Percentiles rank a stretch among this genome's conserved stretches.
phyloP scores from a whole-genome alignment of 768 basidiomycete genomes.

The Chalciporus sphaerocephalus region DNA sequence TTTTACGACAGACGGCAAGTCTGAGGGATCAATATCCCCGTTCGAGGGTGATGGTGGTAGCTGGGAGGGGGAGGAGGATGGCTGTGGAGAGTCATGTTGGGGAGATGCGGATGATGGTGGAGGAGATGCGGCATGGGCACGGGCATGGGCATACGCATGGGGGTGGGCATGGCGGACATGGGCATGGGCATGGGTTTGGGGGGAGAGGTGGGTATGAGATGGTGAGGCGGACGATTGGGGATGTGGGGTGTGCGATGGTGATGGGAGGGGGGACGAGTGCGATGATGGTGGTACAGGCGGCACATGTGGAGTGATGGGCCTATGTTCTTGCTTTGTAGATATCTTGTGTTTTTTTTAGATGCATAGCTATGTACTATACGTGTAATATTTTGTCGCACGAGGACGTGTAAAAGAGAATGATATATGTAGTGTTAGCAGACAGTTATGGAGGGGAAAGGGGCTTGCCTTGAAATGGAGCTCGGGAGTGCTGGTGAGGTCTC shows the following conservation, averaged over 20 bases:
- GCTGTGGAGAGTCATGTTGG: slow-evolving; percentile 64
- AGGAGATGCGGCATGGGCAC: slow-evolving; percentile 30
- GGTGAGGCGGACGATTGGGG: slow-evolving; percentile 79
- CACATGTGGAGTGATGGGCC: slow-evolving; percentile 32
- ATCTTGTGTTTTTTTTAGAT: too few relatives aligned
- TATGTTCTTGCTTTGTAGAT: too few relatives aligned
- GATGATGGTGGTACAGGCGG: slow-evolving; percentile 67
- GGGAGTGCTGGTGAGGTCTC: too few relatives aligned
- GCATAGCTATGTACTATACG: too few relatives aligned
- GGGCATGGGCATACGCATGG: too few relatives aligned
- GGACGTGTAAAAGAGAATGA: too few relatives aligned
- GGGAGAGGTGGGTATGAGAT: slow-evolving; percentile 11
- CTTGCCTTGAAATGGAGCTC: too few relatives aligned
- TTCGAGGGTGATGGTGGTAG: slow-evolving; percentile 54
- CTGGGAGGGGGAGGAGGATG: slow-evolving; percentile 72
- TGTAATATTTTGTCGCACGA: too few relatives aligned
- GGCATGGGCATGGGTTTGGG: background rate
- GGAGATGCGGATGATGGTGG: slow-evolving; percentile 66
- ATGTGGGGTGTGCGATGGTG: slow-evolving; percentile 79
- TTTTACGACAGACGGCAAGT: slow-evolving; percentile 41
- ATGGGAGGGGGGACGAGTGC: slow-evolving; percentile 51
- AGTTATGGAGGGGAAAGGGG: too few relatives aligned
- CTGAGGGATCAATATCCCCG: slow-evolving; percentile 22
- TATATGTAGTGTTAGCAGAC: too few relatives aligned
- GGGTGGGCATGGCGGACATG: background rate